phyloP scores from a whole-genome alignment of 768 basidiomycete species.

The Suillus cothurnatus region DNA sequence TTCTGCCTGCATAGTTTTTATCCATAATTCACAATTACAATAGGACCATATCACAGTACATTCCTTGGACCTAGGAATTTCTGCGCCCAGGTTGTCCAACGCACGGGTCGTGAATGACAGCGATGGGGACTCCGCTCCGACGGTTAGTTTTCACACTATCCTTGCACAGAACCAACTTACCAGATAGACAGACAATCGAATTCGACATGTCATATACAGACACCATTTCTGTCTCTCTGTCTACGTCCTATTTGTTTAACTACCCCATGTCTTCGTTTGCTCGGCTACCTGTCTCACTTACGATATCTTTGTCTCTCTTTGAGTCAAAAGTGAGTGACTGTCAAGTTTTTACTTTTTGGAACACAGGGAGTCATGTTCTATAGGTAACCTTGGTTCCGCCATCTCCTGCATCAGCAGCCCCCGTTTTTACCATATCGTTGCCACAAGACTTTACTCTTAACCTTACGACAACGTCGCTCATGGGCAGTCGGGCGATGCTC shows the following conservation, averaged over 20 bases:
- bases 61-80: conserved; percentile 77
- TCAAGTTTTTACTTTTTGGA: conserved; percentile 11
- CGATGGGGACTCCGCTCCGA: conserved; percentile 17
- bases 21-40: conserved; percentile 10
- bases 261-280: conserved; percentile 85
- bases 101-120: conserved; percentile 49
- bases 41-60: conserved; percentile 89
- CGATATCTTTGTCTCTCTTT: conserved; percentile 76
- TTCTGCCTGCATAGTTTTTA: conserved; percentile 1
- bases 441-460: conserved; percentile 87
- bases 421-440: conserved; percentile 71
- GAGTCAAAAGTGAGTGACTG: conserved; percentile 58
- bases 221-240: conserved; percentile 79
- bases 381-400: conserved; percentile 72
- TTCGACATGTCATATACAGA: conserved; percentile 87
- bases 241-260: conserved; percentile 81
- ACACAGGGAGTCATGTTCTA: conserved; percentile 1
- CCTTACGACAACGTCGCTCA: conserved; percentile 85
- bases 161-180: conserved; percentile 18
- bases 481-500: conserved; percentile 96
- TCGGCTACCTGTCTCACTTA: conserved; percentile 78
- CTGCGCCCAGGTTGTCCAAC: conserved; percentile 77
- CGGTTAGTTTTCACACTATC: conserved; percentile 29
- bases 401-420: conserved; percentile 48
- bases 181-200: conserved; percentile 64